Conservation (phyloP, 371 early-diverging fungal genomes). For the Synchytrium microbalum region DNA sequence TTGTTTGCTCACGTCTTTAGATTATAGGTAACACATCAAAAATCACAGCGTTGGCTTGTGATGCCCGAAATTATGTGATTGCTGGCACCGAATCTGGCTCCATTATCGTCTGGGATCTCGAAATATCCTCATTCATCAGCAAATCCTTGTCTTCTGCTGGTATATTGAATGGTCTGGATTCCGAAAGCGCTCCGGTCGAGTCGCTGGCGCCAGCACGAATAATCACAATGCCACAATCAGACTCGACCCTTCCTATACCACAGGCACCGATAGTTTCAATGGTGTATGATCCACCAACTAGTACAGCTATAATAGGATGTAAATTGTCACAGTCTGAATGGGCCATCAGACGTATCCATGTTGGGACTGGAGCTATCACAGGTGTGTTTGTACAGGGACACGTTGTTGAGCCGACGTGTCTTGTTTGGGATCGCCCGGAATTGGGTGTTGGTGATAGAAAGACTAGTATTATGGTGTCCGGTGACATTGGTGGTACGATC, state of each 20-base stretch:
- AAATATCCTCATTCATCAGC: no score
- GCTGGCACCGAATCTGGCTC: constrained; percentile 18
- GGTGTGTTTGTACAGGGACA: constrained; percentile 6
- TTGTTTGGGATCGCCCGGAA: constrained; percentile 15
- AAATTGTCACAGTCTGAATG: not conserved
- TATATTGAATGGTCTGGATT: not conserved
- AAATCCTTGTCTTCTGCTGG: constrained; percentile 8
- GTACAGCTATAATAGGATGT: not conserved
- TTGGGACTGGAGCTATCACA: constrained; percentile 2
- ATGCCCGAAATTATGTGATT: constrained; percentile 15
- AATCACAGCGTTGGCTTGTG: no score
- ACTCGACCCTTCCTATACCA: constrained; percentile 3
- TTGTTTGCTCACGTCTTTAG: no score
- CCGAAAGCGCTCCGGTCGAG: not conserved
- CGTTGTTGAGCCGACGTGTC: constrained; percentile 5
- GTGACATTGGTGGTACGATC: constrained; percentile 15
- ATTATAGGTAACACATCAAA: no score
- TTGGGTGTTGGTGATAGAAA: not conserved
- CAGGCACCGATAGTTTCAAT: not conserved
- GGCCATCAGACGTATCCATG: constrained; percentile 9
- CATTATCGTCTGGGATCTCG: constrained; percentile 22
- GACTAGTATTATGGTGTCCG: constrained; percentile 15
- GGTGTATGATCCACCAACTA: not conserved
- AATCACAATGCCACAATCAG: constrained; percentile 8
- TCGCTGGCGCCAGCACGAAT: not conserved